phyloP scores from a whole-genome alignment of 2,329 filamentous ascomycete species.

The Colletotrichum shisoi region DNA sequence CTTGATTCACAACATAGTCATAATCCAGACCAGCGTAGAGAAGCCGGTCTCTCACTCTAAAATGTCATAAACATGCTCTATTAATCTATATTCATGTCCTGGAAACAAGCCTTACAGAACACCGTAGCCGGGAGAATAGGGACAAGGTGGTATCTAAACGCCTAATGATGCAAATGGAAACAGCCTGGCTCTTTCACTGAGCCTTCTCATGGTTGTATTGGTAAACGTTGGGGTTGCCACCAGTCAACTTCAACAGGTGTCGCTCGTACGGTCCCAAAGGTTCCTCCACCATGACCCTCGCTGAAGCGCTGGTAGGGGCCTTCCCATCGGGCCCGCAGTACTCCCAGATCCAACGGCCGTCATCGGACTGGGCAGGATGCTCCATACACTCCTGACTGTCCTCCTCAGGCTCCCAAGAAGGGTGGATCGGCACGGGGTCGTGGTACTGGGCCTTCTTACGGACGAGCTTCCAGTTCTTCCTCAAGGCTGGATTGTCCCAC shows the following conservation, averaged over 20 bases:
- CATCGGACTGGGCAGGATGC: conserved; percentile 42
- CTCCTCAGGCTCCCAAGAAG: conserved; percentile 46
- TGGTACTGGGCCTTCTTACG: conserved; percentile 46
- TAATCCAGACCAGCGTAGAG: no score
- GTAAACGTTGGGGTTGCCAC: conserved; percentile 54
- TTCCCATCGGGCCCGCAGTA: conserved; percentile 56
- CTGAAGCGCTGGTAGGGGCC: conserved; percentile 52
- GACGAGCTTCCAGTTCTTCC: conserved; percentile 54
- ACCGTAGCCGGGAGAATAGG: not conserved
- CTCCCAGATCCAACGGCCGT: conserved; percentile 62
- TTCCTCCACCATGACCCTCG: conserved; percentile 60
- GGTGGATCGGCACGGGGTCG: conserved; percentile 50
- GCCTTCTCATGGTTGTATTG: not conserved
- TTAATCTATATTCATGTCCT: not conserved
- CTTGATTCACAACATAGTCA: no score
- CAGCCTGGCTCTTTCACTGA: not conserved
- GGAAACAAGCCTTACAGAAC: conserved; percentile 10
- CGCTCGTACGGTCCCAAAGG: conserved; percentile 62
- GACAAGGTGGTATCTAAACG: conserved; percentile 20
- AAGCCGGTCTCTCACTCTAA: no score
- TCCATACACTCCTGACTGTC: conserved; percentile 40
- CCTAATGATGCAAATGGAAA: conserved; percentile 7
- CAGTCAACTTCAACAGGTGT: conserved; percentile 56
- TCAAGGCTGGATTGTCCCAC: conserved; percentile 59
- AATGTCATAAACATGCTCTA: not conserved